A percentile compares a stretch with the other conserved stretches of the same genome.
Conservation (phyloP, 2,329 filamentous ascomycete genomes). For the Sporothrix brasiliensis region DNA sequence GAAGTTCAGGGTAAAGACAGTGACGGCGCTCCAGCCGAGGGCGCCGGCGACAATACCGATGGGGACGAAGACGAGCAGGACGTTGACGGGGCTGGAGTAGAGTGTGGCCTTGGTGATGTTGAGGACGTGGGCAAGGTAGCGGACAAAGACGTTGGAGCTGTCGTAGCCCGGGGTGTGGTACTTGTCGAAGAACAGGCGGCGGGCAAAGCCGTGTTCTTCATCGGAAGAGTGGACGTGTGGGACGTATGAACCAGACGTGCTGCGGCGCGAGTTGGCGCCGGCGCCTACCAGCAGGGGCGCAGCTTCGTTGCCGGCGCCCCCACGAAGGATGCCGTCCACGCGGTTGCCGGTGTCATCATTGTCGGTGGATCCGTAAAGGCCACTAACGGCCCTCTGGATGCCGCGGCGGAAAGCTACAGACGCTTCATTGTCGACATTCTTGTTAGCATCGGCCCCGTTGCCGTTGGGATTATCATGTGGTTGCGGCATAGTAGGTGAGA, state of each 20-base stretch:
- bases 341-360: constrained; percentile 22
- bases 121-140: constrained; percentile 54
- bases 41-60: constrained; percentile 69
- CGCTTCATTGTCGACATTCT: constrained; percentile 35
- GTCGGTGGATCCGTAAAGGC: constrained; percentile 23
- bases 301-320: constrained; percentile 40
- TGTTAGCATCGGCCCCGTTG: constrained; percentile 23
- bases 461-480: constrained; percentile 11
- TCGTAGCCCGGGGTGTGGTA: constrained; percentile 57
- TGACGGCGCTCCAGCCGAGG: constrained; percentile 64
- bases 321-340: constrained; percentile 23
- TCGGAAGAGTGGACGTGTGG: constrained; percentile 21
- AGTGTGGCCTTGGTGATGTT: constrained; percentile 61
- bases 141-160: constrained; percentile 51
- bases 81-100: constrained; percentile 67
- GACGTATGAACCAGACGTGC: neutral
- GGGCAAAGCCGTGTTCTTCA: constrained; percentile 38
- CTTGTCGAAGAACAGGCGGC: constrained; percentile 50
- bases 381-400: constrained; percentile 34
- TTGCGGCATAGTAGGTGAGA: constrained; percentile 24
- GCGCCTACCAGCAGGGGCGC: constrained; percentile 47
- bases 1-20: constrained; percentile 77
- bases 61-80: constrained; percentile 73
- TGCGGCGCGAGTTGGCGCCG: neutral
- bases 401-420: constrained; percentile 40